Base-by-base conservation (phyloP, 73 alveolate species). In the Paramecium sexaurelia region DNA sequence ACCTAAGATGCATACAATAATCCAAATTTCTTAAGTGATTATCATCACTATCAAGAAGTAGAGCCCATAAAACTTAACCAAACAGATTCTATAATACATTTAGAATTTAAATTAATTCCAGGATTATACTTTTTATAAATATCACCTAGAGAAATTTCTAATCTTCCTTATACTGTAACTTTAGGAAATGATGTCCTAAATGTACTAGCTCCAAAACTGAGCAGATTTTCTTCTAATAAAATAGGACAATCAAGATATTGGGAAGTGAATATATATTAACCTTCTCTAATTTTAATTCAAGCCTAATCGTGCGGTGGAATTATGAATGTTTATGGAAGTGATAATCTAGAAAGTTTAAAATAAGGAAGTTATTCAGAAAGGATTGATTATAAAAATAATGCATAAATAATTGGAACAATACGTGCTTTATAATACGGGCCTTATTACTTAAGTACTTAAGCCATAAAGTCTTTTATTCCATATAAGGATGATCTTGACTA, bases 291-390 rank as follows among this genome's bases (percentile, higher is more conserved):
- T 9, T 37, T 71, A 10, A 71, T 71, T 15, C 32, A 71, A 19
- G 86, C 86, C 17, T 15, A 36, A 71, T 71, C 35, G 6, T 71
- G 86, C 6, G 56, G 86, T 5, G 86, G 86, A 33, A 36, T 71
- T 6, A 36, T 71, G 22, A 37, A 24, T 35, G 32, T 71, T 4
- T 37, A 27, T 32, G 86, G 86, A 13, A 37, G 57, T 35, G 32
- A 22, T 6, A 15, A 29, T 10, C 29, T 37, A 5, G 86, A 71
- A 10, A 33, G 15, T 9, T 37, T 71, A 19, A 2, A 36, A 27
- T 8, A 17, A 32, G 57, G 56, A 22, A 11, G 10, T 3, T 71
- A 71, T 37, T 11, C 17, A 0, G 11, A 71, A 33, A 71, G 15
- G 11, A 71, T 71, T 15, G 56, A 71, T 6, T 33, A 71, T 10